Evolutionary conservation across 352 stramenopile species (phyloP).

Genomic region (Globisporangium alternatum): DNA sequence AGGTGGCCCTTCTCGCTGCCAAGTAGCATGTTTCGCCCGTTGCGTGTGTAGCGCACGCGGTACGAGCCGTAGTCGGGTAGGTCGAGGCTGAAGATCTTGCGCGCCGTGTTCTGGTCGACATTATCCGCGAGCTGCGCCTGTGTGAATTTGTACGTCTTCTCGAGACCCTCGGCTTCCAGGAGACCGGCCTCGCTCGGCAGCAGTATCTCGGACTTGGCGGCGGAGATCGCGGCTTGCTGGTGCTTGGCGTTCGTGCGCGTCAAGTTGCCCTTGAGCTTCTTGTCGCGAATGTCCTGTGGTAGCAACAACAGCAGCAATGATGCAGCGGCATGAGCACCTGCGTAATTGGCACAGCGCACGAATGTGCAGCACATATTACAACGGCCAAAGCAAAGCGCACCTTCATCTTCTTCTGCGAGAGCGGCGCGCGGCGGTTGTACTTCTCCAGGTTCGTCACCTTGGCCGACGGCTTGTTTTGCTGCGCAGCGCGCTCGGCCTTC

Average conservation of each 20-base stretch:
- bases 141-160: constrained; percentile 95
- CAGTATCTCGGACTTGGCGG: constrained; percentile 90
- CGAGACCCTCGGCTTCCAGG: constrained; percentile 95
- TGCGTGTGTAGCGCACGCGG: constrained; percentile 93
- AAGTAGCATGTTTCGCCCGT: constrained; percentile 94
- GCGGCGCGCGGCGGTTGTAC: constrained; percentile 58
- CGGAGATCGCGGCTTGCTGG: constrained; percentile 77
- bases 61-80: constrained; percentile 93
- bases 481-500: constrained; percentile 15
- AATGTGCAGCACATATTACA: background rate
- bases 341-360: too few species aligned
- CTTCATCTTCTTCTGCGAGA: constrained; percentile 61
- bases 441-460: constrained; percentile 73
- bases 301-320: background rate
- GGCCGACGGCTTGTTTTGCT: constrained; percentile 9
- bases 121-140: constrained; percentile 85
- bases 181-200: constrained; percentile 81
- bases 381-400: constrained; percentile 3
- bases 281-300: constrained; percentile 70
- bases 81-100: constrained; percentile 95
- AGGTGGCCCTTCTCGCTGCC: constrained; percentile 94
- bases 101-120: constrained; percentile 92
- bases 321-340: background rate
- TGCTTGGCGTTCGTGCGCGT: constrained; percentile 75
- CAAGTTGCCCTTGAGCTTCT: constrained; percentile 83